Conservation (phyloP, 805 yeast genomes). For the Lipomyces japonicus region DNA sequence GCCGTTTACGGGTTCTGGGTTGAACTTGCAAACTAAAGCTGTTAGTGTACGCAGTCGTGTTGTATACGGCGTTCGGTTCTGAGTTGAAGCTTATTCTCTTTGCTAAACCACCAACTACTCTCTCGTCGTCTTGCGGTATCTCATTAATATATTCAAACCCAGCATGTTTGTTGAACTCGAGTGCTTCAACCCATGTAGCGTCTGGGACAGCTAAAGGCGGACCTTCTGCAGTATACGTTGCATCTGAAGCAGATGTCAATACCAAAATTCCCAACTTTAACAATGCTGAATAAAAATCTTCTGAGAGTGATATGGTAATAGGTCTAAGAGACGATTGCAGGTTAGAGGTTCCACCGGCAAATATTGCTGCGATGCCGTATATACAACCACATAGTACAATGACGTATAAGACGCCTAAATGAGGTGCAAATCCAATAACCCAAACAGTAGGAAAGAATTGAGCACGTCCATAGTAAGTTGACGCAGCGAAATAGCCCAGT, state of each 20-base stretch:
- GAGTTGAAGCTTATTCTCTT: no score
- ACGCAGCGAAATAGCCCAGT: slow-evolving; percentile 46
- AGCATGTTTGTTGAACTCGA: slow-evolving; percentile 36
- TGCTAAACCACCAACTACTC: no score
- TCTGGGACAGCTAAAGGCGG: slow-evolving; percentile 47
- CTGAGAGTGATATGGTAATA: slow-evolving; percentile 42
- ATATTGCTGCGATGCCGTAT: slow-evolving; percentile 55
- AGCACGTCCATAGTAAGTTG: slow-evolving; percentile 43
- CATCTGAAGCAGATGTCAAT: slow-evolving; percentile 62
- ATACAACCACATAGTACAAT: slow-evolving; percentile 51
- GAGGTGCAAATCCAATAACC: slow-evolving; percentile 62
- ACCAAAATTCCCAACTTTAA: slow-evolving; percentile 59
- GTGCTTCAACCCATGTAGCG: slow-evolving; percentile 48
- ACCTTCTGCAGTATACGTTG: slow-evolving; percentile 61
- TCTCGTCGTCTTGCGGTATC: slow-evolving; percentile 4
- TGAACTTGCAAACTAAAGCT: no score
- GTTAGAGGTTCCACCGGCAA: slow-evolving; percentile 48
- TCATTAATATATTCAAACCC: slow-evolving; percentile 24
- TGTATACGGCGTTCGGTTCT: no score
- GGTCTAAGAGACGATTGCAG: slow-evolving; percentile 40
- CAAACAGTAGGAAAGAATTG: slow-evolving; percentile 53
- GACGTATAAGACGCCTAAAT: slow-evolving; percentile 51
- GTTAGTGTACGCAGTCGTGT: no score
- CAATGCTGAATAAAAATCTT: slow-evolving; percentile 64
- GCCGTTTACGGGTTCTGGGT: no score